Conservation (phyloP, 139 green algal species). For the Haematococcus lacustris region DNA sequence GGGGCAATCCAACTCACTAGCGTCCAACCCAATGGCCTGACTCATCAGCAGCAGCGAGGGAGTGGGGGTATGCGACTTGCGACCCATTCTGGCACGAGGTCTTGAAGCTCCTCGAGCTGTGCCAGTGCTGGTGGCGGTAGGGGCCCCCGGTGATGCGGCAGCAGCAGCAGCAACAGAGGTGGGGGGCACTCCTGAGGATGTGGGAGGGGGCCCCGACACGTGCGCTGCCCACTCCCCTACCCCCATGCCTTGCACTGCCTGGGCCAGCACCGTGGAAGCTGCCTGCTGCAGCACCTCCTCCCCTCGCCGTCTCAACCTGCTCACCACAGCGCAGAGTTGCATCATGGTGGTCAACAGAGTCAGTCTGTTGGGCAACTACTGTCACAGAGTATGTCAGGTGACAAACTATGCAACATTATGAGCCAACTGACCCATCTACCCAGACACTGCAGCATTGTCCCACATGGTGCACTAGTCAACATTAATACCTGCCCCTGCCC, state of each 20-base stretch:
- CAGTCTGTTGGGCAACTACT: not conserved
- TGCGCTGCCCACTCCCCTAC: slow-evolving; percentile 40
- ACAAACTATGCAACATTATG: too few species aligned
- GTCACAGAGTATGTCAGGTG: not conserved
- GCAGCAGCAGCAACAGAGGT: slow-evolving; percentile 15
- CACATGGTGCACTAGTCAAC: too few species aligned
- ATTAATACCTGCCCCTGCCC: too few species aligned
- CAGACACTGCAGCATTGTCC: too few species aligned
- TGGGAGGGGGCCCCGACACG: slow-evolving; percentile 11
- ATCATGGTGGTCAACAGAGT: not conserved
- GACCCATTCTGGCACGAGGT: not conserved
- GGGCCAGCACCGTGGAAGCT: slow-evolving; percentile 40
- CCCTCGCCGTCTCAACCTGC: slow-evolving; percentile 34
- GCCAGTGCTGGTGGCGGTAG: slow-evolving; percentile 1
- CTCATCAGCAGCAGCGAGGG: slow-evolving; percentile 4
- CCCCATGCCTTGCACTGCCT: slow-evolving; percentile 22
- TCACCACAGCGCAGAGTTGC: not conserved
- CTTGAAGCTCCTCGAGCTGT: not conserved
- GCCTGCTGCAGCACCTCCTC: slow-evolving; percentile 49
- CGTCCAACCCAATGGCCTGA: slow-evolving; percentile 6
- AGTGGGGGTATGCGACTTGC: slow-evolving; percentile 23
- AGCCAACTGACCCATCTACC: too few species aligned
- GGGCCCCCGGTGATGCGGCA: not conserved
- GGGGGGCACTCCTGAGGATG: slow-evolving; percentile 1
- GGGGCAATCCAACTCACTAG: not conserved